Base-by-base conservation (phyloP, 2,329 filamentous ascomycete genomes). In the Aspergillus glaucus region DNA sequence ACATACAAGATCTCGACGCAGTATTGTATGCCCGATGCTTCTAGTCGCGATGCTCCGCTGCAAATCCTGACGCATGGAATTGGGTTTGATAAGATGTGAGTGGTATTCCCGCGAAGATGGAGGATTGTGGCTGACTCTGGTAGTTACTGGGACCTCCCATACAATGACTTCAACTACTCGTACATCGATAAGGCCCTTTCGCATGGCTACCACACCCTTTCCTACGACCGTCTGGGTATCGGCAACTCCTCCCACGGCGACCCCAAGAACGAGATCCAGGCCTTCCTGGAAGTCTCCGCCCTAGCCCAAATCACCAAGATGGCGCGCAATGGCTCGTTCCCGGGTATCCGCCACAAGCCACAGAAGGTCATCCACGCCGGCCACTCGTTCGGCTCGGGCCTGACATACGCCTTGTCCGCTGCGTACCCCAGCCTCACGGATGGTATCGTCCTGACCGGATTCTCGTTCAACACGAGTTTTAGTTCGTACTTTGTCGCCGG, bases 1-100 rank as follows among this genome's bases (percentile, higher is more conserved):
- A 37, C 19, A 34, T 59, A 57, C 42, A 14, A 50, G 32, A 40
- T 40, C 8, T 40, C 37, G 37, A 40, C 17, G 17, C 37, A 40
- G 37, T 40, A 40, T 21, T 40, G 37, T 21, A 40, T 17, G 17
- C 37, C 37, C 3, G 10, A 19, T 22, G 17, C 7, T 17, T 10
- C 9, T 22, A 21, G 5, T 17, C 2, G 21, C 37, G 3, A 26
- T 17, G 17, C 46, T 28, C 46, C 46, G 3, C 26, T 72, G n/a
- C 69, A 71, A 52, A 64, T 73, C 45, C 58, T 69, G 15, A 70
- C 66, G 7, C 68, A 71, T 50, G 68, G 69, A 21, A 61, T 67
- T 36, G 60, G 60, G 17, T 69, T 66, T 52, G 65, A 69, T 48
- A 61, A 59, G 40, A 49, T 46, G 53, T 60, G 43, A 43, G 54